A percentile compares a stretch with the other conserved stretches of the same genome.
Evolutionary conservation across 306 rosid species (phyloP).

Genomic region (Quercus dentata): DNA sequence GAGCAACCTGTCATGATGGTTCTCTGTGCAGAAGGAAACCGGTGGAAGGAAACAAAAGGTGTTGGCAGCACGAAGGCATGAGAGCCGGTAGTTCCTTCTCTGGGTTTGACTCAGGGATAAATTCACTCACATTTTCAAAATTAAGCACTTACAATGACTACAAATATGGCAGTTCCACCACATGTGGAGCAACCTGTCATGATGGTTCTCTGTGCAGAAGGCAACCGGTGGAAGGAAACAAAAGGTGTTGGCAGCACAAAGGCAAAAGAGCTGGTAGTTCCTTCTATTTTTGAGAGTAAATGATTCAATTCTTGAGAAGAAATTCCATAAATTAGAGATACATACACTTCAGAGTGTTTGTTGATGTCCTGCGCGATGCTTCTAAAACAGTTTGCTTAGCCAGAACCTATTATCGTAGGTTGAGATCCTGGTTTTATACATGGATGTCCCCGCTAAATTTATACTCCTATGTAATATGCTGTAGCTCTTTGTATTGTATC

Average conservation of each 20-base stretch:
- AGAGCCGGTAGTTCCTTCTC: not conserved
- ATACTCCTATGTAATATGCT: no score
- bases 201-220: constrained; percentile 3
- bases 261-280: constrained; percentile 6
- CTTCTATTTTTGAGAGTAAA: not conserved
- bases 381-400: no score
- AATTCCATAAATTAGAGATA: no score
- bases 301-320: no score
- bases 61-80: constrained; percentile 11
- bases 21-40: constrained; percentile 6
- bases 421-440: no score
- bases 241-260: constrained; percentile 12
- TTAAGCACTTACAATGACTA: not conserved
- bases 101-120: not conserved
- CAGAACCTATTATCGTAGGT: no score
- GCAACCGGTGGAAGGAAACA: constrained; percentile 11
- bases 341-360: no score
- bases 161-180: not conserved
- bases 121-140: not conserved
- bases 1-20: constrained; percentile 3
- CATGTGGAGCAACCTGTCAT: constrained; percentile 7
- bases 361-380: no score
- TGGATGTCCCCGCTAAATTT: no score
- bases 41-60: constrained; percentile 10
- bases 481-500: no score